A percentile compares a stretch with the other conserved stretches of the same genome.
phyloP scores from a whole-genome alignment of 2,329 filamentous ascomycete genomes.

The Cladorrhinum sp. region DNA sequence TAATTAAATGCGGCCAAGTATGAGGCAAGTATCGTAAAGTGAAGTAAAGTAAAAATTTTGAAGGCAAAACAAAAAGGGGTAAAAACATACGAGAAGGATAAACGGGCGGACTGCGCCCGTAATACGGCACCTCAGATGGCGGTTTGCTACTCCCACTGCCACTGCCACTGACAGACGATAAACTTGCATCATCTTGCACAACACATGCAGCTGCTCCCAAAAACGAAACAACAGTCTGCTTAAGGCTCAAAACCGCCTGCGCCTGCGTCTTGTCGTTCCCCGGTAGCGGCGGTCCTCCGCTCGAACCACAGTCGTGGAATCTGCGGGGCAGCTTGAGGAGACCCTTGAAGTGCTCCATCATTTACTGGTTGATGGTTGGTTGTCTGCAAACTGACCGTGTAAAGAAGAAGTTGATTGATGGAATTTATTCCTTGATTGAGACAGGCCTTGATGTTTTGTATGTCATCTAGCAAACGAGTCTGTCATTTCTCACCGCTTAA shows the following conservation, averaged over 20 bases:
- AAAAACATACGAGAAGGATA: conserved; percentile 33
- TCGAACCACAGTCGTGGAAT: background rate
- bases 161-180: background rate
- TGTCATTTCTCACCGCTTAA: background rate
- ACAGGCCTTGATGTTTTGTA: background rate
- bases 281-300: background rate
- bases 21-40: no score
- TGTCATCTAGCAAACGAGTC: background rate
- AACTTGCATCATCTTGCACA: conserved; percentile 5
- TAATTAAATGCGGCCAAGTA: no score
- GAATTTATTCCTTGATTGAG: background rate
- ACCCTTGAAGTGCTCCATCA: conserved; percentile 17
- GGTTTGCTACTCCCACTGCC: background rate
- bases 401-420: background rate
- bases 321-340: conserved; percentile 11
- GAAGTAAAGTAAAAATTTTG: background rate
- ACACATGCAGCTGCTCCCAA: conserved; percentile 11
- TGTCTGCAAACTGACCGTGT: background rate
- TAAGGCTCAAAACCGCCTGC: conserved; percentile 17
- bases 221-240: conserved; percentile 14
- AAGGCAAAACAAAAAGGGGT: background rate
- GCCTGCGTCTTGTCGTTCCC: background rate
- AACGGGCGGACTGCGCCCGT: conserved; percentile 35
- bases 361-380: no score
- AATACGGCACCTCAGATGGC: conserved; percentile 32